Conservation (phyloP, 805 yeast genomes). For the Myxozyma sirexii region DNA sequence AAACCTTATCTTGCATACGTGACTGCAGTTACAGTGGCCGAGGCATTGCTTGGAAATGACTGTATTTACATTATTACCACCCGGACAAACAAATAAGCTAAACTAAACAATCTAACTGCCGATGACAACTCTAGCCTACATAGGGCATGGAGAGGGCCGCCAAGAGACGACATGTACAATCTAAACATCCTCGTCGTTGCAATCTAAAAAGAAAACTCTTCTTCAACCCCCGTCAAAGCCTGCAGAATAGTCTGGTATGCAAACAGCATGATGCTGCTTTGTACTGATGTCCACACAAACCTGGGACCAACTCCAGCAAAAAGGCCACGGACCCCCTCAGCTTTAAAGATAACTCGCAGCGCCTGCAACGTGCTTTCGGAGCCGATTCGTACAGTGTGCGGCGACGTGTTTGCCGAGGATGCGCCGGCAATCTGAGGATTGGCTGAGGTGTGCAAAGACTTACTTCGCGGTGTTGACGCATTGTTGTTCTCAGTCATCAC, state of each 20-base stretch:
- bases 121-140: no score
- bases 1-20: no score
- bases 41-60: no score
- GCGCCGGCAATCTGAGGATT: conserved; percentile 6
- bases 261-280: conserved; percentile 89
- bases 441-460: conserved; percentile 1
- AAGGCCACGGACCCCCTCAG: conserved; percentile 77
- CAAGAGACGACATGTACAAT: background rate
- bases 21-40: no score
- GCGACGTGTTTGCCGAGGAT: conserved; percentile 36
- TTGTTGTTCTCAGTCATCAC: background rate
- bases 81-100: no score
- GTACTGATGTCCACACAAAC: conserved; percentile 93
- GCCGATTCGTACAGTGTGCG: conserved; percentile 18
- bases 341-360: conserved; percentile 57
- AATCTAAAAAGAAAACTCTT: background rate
- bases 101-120: no score
- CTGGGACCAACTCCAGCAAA: conserved; percentile 97
- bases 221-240: conserved; percentile 46
- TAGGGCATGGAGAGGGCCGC: no score
- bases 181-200: background rate
- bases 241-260: conserved; percentile 79
- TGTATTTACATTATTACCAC: no score
- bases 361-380: conserved; percentile 46
- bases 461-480: background rate